Evolutionary conservation across 495 filamentous ascomycete species (phyloP).

Genomic region (Xylaria scruposa): DNA sequence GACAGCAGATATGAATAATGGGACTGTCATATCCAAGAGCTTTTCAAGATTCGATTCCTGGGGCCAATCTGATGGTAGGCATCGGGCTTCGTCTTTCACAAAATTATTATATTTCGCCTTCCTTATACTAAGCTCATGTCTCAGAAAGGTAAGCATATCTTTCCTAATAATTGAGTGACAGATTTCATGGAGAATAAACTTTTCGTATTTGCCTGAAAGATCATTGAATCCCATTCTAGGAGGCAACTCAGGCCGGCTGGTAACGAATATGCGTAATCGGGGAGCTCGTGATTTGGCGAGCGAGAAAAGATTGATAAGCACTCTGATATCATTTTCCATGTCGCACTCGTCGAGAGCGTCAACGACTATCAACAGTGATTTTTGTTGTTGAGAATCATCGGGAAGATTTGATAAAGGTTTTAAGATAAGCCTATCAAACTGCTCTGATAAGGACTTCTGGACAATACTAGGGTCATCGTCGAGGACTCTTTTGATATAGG

Average conservation of each 20-base stretch:
- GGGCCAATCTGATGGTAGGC: neutral
- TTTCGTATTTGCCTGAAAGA: neutral
- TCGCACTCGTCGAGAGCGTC: neutral
- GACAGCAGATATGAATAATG: slow-evolving; percentile 4
- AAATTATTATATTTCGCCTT: neutral
- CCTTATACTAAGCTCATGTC: neutral
- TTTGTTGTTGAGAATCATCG: neutral
- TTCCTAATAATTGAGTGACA: neutral
- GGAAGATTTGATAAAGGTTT: slow-evolving; percentile 32
- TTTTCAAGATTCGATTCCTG: neutral
- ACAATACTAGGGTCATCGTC: slow-evolving; percentile 14
- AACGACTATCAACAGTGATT: neutral
- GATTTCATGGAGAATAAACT: neutral
- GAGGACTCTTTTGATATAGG: slow-evolving; percentile 30
- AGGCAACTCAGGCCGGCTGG: neutral
- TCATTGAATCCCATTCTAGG: neutral
- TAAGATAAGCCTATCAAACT: slow-evolving; percentile 57
- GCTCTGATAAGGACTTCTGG: slow-evolving; percentile 47
- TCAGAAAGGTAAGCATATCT: neutral
- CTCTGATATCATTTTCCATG: neutral
- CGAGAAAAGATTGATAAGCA: neutral
- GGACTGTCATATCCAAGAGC: neutral
- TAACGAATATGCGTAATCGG: neutral
- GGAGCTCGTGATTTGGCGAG: neutral
- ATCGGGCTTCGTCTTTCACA: neutral